Percentiles rank a stretch among this genome's conserved stretches.
Conservation (phyloP, 129 eudicot genomes). For the Flaveria robusta region DNA sequence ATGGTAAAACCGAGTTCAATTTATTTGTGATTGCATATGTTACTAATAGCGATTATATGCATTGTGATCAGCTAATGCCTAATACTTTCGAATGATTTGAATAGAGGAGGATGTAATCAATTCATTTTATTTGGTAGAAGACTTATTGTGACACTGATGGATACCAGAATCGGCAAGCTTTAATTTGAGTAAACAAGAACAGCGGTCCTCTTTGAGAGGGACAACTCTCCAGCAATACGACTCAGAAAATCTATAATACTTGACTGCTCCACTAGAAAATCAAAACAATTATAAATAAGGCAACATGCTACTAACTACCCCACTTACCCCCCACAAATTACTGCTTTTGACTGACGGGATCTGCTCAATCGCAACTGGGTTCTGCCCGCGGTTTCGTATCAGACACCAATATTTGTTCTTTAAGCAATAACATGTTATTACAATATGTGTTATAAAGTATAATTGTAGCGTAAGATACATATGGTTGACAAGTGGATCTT, state of each 20-base stretch:
- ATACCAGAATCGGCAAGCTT: too few relatives aligned
- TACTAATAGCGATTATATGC: background rate
- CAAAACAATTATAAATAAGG: too few relatives aligned
- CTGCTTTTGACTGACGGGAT: too few relatives aligned
- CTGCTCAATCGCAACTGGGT: too few relatives aligned
- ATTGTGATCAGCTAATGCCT: background rate
- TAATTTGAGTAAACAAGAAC: too few relatives aligned
- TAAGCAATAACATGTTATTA: background rate
- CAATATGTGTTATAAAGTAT: background rate
- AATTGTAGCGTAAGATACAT: constrained; percentile 9
- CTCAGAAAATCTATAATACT: too few relatives aligned
- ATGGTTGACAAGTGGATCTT: constrained; percentile 2
- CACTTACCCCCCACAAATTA: too few relatives aligned
- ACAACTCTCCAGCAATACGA: too few relatives aligned
- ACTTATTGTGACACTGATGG: background rate
- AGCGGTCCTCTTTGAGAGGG: too few relatives aligned
- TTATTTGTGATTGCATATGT: background rate
- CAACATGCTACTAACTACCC: too few relatives aligned
- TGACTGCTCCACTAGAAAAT: too few relatives aligned
- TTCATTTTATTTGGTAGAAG: background rate
- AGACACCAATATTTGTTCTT: background rate
- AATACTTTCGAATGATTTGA: background rate
- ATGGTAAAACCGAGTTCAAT: background rate
- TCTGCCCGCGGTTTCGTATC: too few relatives aligned
- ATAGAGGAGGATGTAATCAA: background rate